Conservation (phyloP, 2,329 filamentous ascomycete species). For the Penicillium sp. region DNA sequence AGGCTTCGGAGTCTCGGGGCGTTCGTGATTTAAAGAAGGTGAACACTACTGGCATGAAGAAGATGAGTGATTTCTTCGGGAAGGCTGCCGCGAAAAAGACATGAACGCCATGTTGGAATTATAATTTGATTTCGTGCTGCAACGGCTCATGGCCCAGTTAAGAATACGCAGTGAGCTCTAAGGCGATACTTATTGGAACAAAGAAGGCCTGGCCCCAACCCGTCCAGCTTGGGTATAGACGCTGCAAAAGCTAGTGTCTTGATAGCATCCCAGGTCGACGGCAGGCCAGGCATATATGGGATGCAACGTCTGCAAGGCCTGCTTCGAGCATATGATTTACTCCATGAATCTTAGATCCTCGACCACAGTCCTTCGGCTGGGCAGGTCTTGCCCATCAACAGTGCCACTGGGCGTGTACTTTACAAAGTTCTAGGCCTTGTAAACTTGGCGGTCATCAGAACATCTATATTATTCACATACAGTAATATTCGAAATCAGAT, state of each 20-base stretch:
- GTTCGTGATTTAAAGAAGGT: constrained; percentile 85
- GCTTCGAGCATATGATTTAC: background rate
- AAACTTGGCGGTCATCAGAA: background rate
- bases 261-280: background rate
- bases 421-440: background rate
- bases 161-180: background rate
- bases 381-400: background rate
- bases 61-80: constrained; percentile 90
- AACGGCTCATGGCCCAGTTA: background rate
- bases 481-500: no score
- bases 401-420: background rate
- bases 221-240: background rate
- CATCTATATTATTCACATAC: background rate
- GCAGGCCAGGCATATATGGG: background rate
- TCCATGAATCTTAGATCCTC: background rate
- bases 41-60: constrained; percentile 91
- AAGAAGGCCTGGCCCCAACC: background rate
- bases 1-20: constrained; percentile 70
- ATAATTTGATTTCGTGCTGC: background rate
- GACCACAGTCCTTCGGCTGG: background rate
- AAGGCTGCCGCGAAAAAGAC: constrained; percentile 52
- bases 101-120: constrained; percentile 13
- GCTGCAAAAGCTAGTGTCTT: background rate
- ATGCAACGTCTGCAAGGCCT: background rate
- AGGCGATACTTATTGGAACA: background rate